Evolutionary conservation across 441 rosid genomes (phyloP).

Genomic region (Populus hybrid): DNA sequence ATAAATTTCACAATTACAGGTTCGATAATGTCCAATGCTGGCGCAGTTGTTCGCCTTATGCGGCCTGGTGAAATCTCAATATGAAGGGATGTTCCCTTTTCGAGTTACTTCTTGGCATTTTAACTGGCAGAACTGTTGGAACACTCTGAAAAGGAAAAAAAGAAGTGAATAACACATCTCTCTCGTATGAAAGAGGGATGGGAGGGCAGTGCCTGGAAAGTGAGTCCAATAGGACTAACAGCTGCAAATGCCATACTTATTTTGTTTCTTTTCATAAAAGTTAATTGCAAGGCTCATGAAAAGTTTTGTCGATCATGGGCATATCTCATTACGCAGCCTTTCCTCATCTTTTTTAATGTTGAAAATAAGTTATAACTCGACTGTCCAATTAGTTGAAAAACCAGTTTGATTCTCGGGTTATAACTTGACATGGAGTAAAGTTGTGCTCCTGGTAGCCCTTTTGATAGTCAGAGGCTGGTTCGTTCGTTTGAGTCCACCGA

Average conservation of each 20-base stretch:
- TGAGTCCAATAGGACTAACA: constrained; percentile 40
- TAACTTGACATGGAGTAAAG: no score
- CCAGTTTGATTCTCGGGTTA: neutral
- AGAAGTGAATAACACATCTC: constrained; percentile 14
- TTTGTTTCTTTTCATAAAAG: constrained; percentile 15
- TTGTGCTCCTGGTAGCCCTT: no score
- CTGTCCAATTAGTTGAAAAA: neutral
- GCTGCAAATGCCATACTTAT: constrained; percentile 40
- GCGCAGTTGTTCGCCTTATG: constrained; percentile 16
- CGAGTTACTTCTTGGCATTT: constrained; percentile 44
- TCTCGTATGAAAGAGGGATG: constrained; percentile 16
- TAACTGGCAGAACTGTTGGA: constrained; percentile 43
- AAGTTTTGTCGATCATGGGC: constrained; percentile 22
- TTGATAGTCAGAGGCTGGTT: no score
- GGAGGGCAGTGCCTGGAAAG: constrained; percentile 13
- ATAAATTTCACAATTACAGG: constrained; percentile 26
- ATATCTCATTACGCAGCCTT: neutral
- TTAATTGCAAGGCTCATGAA: constrained; percentile 31
- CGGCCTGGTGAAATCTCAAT: constrained; percentile 22
- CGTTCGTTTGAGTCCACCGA: no score
- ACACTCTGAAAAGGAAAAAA: constrained; percentile 8
- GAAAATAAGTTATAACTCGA: neutral
- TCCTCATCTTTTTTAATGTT: neutral
- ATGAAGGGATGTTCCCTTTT: constrained; percentile 29
- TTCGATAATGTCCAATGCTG: constrained; percentile 1